phyloP scores from a whole-genome alignment of 371 early-diverging fungal species.

The Zychaea mexicana region DNA sequence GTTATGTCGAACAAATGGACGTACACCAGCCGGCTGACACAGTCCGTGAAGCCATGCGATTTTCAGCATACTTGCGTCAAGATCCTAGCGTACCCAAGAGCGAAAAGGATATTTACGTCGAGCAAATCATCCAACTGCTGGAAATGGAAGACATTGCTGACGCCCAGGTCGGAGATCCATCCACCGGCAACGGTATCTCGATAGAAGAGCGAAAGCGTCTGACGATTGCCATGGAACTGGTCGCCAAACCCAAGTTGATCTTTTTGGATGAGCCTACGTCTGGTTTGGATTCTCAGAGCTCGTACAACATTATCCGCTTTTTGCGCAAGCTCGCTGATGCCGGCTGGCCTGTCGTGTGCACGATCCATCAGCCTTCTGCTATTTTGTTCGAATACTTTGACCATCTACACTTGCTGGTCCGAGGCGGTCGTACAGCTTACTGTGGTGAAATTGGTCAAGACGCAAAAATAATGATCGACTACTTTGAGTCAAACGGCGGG shows the following conservation, averaged over 20 bases:
- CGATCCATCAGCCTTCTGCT: slow-evolving; percentile 70
- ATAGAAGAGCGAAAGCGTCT: slow-evolving; percentile 68
- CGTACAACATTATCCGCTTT: slow-evolving; percentile 65
- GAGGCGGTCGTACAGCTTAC: slow-evolving; percentile 60
- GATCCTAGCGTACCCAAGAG: slow-evolving; percentile 47
- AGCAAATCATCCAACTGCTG: slow-evolving; percentile 59
- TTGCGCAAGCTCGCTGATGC: slow-evolving; percentile 61
- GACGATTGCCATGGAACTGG: slow-evolving; percentile 69
- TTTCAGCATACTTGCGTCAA: slow-evolving; percentile 68
- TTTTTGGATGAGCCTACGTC: slow-evolving; percentile 87
- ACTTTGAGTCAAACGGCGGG: slow-evolving; percentile 62
- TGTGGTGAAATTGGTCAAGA: slow-evolving; percentile 62
- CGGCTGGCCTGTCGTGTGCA: slow-evolving; percentile 61
- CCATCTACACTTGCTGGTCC: slow-evolving; percentile 61
- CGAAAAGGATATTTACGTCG: slow-evolving; percentile 62
- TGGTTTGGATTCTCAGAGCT: slow-evolving; percentile 65
- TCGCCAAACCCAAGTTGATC: slow-evolving; percentile 71
- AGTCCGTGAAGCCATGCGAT: slow-evolving; percentile 66
- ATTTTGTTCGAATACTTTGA: slow-evolving; percentile 67
- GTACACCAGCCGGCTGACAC: slow-evolving; percentile 60
- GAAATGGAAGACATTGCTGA: slow-evolving; percentile 59
- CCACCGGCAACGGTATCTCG: slow-evolving; percentile 45
- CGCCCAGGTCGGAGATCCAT: slow-evolving; percentile 49
- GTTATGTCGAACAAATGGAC: slow-evolving; percentile 80
- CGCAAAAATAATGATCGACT: slow-evolving; percentile 50